A percentile compares a stretch with the other conserved stretches of the same genome.
These are phyloP conservation scores for Phoma sp. DNA, from an alignment of 2,329 filamentous ascomycete species.

Conservation along the genomic window DNA sequence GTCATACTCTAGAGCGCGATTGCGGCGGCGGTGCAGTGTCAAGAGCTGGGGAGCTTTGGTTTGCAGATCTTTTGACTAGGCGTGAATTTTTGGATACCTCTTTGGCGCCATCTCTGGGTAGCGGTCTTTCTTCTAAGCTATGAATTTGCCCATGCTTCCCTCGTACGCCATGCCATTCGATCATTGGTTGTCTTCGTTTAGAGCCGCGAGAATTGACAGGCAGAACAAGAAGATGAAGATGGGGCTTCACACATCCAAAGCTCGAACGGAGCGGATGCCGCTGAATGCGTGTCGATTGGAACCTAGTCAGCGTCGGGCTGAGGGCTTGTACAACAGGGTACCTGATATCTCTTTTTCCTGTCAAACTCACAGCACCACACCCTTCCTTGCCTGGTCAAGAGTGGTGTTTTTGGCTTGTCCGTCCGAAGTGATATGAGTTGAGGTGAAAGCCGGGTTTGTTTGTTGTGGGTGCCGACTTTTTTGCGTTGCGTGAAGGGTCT, in stretches of 20 bases:
- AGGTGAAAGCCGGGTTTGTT: constrained; percentile 23
- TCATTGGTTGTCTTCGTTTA: background rate
- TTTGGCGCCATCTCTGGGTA: constrained; percentile 50
- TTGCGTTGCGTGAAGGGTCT: constrained; percentile 2
- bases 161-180: constrained; percentile 16
- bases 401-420: background rate
- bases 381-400: background rate
- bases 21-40: constrained; percentile 1
- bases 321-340: background rate
- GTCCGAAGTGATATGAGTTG: background rate
- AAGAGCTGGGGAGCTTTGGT: constrained; percentile 28
- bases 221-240: background rate
- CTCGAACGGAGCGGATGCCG: too few relatives aligned
- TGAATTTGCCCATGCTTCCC: constrained; percentile 28
- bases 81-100: constrained; percentile 51
- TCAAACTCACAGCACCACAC: background rate
- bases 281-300: too few relatives aligned
- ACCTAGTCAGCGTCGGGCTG: background rate
- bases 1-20: constrained; percentile 41
- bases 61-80: constrained; percentile 40
- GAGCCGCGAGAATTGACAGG: background rate
- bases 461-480: constrained; percentile 23
- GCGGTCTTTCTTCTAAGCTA: constrained; percentile 44
- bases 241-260: background rate
- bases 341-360: background rate